Conservation (phyloP, 1,284 basidiomycete species). For the Ceraceosorus guamensis region DNA sequence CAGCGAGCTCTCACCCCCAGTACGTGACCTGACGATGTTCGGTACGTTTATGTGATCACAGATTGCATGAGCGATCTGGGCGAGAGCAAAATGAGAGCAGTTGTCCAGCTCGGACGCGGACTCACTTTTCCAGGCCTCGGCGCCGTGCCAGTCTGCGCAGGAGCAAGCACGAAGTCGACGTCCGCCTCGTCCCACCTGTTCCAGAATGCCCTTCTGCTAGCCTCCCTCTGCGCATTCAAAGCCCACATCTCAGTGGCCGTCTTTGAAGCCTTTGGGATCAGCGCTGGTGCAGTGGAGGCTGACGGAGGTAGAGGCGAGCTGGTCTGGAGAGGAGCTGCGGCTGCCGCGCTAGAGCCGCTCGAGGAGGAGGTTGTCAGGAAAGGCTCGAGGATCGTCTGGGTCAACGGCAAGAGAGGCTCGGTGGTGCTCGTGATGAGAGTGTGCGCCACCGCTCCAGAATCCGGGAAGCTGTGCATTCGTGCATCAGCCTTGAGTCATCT, state of each 20-base stretch:
- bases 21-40: conserved; percentile 12
- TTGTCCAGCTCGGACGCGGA: not conserved
- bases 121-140: conserved; percentile 18
- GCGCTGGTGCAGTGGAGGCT: too few relatives aligned
- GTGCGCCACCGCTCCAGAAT: conserved; percentile 18
- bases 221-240: conserved; percentile 5
- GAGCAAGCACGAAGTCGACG: conserved; percentile 24
- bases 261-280: too few relatives aligned
- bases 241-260: too few relatives aligned
- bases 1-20: conserved; percentile 10
- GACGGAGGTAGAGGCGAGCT: too few relatives aligned
- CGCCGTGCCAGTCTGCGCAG: conserved; percentile 14
- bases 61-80: not conserved
- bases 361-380: conserved; percentile 14
- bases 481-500: not conserved
- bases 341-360: conserved; percentile 13
- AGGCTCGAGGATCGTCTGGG: conserved; percentile 17
- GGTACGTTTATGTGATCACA: not conserved
- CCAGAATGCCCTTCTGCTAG: conserved; percentile 14
- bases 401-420: conserved; percentile 24
- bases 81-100: too few relatives aligned
- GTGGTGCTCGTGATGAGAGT: conserved; percentile 17
- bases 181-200: conserved; percentile 11
- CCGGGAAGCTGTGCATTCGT: conserved; percentile 17
- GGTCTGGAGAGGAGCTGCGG: not conserved